phyloP scores from a whole-genome alignment of 352 stramenopile genomes.

The Globisporangium ultimum region DNA sequence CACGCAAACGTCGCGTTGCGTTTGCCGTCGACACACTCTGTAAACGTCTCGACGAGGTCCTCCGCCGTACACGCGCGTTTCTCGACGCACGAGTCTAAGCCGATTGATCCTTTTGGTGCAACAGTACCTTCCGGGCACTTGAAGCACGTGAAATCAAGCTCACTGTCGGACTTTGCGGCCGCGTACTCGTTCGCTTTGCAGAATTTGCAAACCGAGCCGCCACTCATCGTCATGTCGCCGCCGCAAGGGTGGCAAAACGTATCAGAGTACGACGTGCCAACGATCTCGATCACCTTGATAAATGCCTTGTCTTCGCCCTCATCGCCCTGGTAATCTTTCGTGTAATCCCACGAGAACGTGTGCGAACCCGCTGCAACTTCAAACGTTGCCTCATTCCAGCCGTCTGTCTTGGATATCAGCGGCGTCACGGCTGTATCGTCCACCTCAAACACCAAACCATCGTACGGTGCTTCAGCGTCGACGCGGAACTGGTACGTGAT shows the following conservation, averaged over 20 bases:
- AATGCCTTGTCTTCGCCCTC: conserved; percentile 63
- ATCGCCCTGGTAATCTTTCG: conserved; percentile 76
- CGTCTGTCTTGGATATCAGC: conserved; percentile 62
- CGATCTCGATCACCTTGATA: conserved; percentile 78
- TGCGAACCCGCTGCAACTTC: conserved; percentile 56
- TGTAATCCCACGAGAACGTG: conserved; percentile 77
- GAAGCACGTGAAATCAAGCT: conserved; percentile 77
- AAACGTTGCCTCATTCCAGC: conserved; percentile 63
- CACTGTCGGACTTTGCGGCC: conserved; percentile 58
- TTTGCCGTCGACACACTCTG: conserved; percentile 45
- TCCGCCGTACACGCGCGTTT: conserved; percentile 57
- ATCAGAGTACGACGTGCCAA: conserved; percentile 76
- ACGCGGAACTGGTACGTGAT: conserved; percentile 81
- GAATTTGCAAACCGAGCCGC: conserved; percentile 73
- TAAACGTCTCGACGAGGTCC: conserved; percentile 61
- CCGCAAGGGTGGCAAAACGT: conserved; percentile 71
- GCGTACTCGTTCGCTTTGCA: conserved; percentile 80
- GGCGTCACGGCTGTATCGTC: conserved; percentile 52
- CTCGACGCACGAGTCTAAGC: conserved; percentile 57
- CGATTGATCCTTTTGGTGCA: conserved; percentile 71
- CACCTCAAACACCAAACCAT: conserved; percentile 74
- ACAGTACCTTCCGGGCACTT: conserved; percentile 58
- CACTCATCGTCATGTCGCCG: conserved; percentile 72
- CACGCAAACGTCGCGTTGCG: conserved; percentile 63
- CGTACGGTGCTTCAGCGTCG: conserved; percentile 68